Evolutionary conservation across 805 yeast genomes (phyloP), one percentile per base, ranked within the genome.

Genomic region (Brettanomyces naardenensis): DNA sequence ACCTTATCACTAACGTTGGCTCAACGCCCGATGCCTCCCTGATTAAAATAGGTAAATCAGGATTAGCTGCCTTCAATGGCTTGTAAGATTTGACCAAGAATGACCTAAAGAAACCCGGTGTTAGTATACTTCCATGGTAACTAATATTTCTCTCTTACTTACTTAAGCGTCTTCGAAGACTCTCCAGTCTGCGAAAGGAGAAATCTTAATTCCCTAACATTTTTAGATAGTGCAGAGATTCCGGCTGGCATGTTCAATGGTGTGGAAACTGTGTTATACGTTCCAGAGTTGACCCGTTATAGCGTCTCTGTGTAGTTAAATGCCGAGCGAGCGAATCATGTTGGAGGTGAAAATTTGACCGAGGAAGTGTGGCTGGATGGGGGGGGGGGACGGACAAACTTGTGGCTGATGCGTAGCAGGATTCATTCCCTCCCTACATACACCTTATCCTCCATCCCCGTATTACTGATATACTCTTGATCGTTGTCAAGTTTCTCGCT

Each of bases 131-230:
- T 28, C 17, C 31, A 13, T 13, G n/a, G 17, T 28, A 18, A 35
- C n/a, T n/a, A n/a, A n/a, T n/a, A n/a, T n/a, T n/a, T n/a, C n/a
- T 27, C 7, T 18, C 30, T 3, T 34, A 34, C 37, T 17, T 20
- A 46, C 49, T 36, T 38, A 46, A 29, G 31, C 19, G 36, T 35
- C 75, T 71, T 76, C 49, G 84, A 65, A 11, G 89, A 75, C 4
- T 85, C 75, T 44, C 75, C 75, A n/a, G 80, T 70, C 60, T 82
- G 92, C 23, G 87, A 80, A 46, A 85, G 68, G 54, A 85, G 87
- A 62, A 84, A 81, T 60, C 95, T 74, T 53, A 86, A 68, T 66
- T 86, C 95, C 56, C 70, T 83, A 46, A 85, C 70, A 9, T 83
- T 72, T 25, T 62, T 57, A n/a, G 79, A 74, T 26, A 58, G 38